Base-by-base conservation (phyloP, 805 yeast species). In the Wickerhamomyces mucosus region DNA sequence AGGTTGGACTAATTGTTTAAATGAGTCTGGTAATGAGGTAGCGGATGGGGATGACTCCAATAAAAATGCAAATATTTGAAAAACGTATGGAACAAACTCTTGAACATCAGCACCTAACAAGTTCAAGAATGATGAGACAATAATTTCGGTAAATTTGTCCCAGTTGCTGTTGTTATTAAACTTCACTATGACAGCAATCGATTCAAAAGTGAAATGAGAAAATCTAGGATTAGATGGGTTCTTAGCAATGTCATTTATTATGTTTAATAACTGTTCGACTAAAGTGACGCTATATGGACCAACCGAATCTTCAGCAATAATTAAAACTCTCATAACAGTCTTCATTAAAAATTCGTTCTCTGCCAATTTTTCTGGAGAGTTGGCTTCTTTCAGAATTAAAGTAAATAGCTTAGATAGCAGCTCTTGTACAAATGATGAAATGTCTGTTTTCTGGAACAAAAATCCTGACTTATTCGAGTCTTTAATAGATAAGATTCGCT, bases 151-250 rank as follows among this genome's bases (percentile, higher is more conserved):
- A 18, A 63, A 48, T 10, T 50, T 40, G 5, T 55, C 35, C 26
- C 61, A 50, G 24, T 63, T 57, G 16, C 45, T 42, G 22, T 58
- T 49, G 7, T 55, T 46, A 36, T 57, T 54, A 48, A 55, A 77
- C 41, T 78, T 77, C 36, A 88, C 59, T 30, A 88, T 59, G 5
- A 78, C 78, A 17, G 92, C 89, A 36, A 92, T 65, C 7, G 94
- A 69, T 62, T 92, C 99, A 53, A 92, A 92, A 4, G 82, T 67
- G 50, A 77, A 94, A 56, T 92, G 98, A 6, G 86, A 72, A 50
- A 92, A 92, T 45, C 78, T 74, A 27, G 99, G 98, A 57, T 92
- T 92, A 5, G 97, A 83, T 6, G 99, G 99, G 48, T 92, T 92
- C 45, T 75, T 77, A 16, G 86, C 64, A 34, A 88, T 85, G 12